Base-by-base conservation (phyloP, 352 stramenopile species). In the Bremia lactucae region DNA sequence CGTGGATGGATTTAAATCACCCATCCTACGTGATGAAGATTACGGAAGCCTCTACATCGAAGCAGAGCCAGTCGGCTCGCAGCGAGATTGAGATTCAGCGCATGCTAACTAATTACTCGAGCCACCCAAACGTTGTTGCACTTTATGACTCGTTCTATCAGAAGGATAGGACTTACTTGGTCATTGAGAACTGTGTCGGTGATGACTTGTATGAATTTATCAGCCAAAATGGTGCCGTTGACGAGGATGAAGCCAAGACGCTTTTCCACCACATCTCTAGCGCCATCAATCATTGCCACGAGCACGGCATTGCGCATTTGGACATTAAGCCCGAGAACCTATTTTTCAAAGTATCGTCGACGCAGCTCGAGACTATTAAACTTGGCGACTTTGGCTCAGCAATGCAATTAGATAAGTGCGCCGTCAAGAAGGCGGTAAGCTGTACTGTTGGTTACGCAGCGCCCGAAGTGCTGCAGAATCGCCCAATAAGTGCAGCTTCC, bases 281-380 rank as follows among this genome's bases (percentile, higher is more conserved):
- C 14, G 71, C 74, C 14, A 42, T 89, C 16, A 42, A 45, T 23
- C 68, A 72, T 43, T 55, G 81, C 15, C 77, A 90, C 37, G 59
- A 70, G 10, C 63, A 79, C 9, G 65, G 55, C 13, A 52, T 90
- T 14, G 59, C 87, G 5, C 77, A 90, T 20, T 35, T 90, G 42
- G 77, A 87, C 31, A 76, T 90, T 36, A 90, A 90, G 54, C 77
- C 77, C 2, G 71, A 84, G 42, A 90, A 90, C 37, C 34, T 90
- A 10, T 70, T 87, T 35, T 87, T 90, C 36, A 79, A 75, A 46
- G 49, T 59, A 13, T 75, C 61, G 16, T 37, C 63, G 13, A 35
- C 58, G 21, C 58, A 83, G 28, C 34, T 67, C 2, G 62, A 78
- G 28, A 70, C 62, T 0, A 62, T 85, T 29, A 83, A 84, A 42